Base-by-base conservation (phyloP, 116 monocot species). In the Thalassia testudinum region DNA sequence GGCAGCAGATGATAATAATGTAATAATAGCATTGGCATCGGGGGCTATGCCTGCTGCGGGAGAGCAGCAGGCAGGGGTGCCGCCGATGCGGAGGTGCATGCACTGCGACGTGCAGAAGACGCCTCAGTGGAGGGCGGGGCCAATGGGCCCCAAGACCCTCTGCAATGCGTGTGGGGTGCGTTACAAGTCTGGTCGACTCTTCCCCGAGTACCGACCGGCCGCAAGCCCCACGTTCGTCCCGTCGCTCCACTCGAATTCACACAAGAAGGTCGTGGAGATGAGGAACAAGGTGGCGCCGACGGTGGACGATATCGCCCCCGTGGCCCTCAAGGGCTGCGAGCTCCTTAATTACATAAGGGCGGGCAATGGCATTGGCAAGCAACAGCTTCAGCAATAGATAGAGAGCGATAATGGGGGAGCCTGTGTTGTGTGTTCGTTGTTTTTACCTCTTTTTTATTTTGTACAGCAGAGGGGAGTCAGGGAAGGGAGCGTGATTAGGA, bases 71-170 rank as follows among this genome's bases (percentile, higher is more conserved):
- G n/a, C n/a, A n/a, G n/a, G n/a, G n/a, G n/a, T n/a, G n/a, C n/a
- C n/a, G n/a, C n/a, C n/a, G n/a, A n/a, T 53, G 0, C 61, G 80
- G 49, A 80, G 74, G 17, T 85, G 85, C 66, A 29, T 56, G 66
- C 85, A 85, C n/a, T 85, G 85, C 44, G 76, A 66, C 21, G 62
- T 77, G 26, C 57, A 61, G 42, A 76, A 77, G 62, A 85, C 79
- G 0, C 85, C 85, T 14, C 85, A 85, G 24, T 85, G 85, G 85
- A 60, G 85, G 29, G 85, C 85, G 15, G 85, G 85, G 13, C 85
- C 85, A 1, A 68, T 71, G 85, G 85, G 85, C 0, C 85, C 85
- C 0, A 85, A 79, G 52, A 85, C 85, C 0, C 85, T 85, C 15
- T 85, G 85, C 56, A 81, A 81, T 52, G 81, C 81, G 28, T 81